Evolutionary conservation across 805 yeast genomes (phyloP), one percentile per base, ranked within the genome.

Genomic region (Yarrowia sp.): DNA sequence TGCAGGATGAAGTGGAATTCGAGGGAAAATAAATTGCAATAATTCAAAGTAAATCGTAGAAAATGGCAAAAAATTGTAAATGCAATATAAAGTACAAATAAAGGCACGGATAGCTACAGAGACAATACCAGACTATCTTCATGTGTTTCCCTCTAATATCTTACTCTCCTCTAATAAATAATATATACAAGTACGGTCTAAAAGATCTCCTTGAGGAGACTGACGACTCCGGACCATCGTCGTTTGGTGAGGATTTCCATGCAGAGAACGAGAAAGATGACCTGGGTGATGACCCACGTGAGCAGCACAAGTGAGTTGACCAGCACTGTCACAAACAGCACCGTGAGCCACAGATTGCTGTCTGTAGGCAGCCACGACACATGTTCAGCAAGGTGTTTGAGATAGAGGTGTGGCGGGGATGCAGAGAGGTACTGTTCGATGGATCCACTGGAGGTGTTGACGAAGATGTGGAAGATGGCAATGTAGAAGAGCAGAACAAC

Each of bases 181-280:
- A 59, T 59, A 35, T 43, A 16, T 45, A 58, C 41, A 58, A 10
- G 5, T 16, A 0, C 40, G 16, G 1, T 32, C 42, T 45, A 59
- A 3, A 59, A 43, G 16, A 45, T n/a, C 41, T 59, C 65, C 14
- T 5, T 38, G 12, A 59, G 19, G 10, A 59, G 32, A 16, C 16
- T 45, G 14, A 9, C 12, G 32, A 59, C 65, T 2, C 50, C 52
- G 16, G 65, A 43, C 65, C 65, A 59, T 8, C 65, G 12, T 15
- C 65, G 26, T 15, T 58, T 58, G 52, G 65, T 59, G 35, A 59
- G 50, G 5, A 59, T 59, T n/a, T 59, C 65, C 65, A 59, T 59
- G 52, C 65, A 59, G 35, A 59, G 52, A 15, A 59, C 50, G 19
- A 59, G 65, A n/a, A 59, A 59, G 10, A 59, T 43, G 42, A 59